A percentile compares a stretch with the other conserved stretches of the same genome.
Evolutionary conservation across 345 rosid species (phyloP).

Genomic region (Cardamine chenopodiifolia): DNA sequence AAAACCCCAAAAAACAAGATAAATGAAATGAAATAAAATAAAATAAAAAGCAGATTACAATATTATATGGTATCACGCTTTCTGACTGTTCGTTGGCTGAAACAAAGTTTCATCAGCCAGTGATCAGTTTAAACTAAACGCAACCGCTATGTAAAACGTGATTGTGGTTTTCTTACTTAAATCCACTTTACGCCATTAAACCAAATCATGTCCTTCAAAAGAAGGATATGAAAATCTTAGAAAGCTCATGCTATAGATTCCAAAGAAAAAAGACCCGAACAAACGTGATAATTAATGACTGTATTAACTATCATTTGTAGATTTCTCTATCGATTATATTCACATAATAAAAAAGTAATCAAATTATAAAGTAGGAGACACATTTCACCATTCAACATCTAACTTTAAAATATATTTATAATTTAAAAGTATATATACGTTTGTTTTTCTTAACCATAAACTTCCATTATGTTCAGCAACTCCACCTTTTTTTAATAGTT

Average conservation of each 20-base stretch:
- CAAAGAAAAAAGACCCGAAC: not conserved
- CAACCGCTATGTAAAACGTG: not conserved
- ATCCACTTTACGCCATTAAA: not conserved
- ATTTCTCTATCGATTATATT: no score
- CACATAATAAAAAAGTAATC: not conserved
- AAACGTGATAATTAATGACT: not conserved
- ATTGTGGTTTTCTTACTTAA: not conserved
- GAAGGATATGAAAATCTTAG: not conserved
- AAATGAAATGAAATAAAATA: not conserved
- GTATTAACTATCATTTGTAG: not conserved
- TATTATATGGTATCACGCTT: not conserved
- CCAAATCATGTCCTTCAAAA: not conserved
- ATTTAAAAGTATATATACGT: not conserved
- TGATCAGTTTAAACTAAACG: not conserved
- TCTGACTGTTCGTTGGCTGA: not conserved
- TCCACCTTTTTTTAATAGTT: no score
- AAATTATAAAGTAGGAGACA: not conserved
- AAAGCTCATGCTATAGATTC: not conserved
- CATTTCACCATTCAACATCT: not conserved
- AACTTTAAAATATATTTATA: no score
- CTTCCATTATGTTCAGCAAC: not conserved
- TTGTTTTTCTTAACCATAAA: not conserved
- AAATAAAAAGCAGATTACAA: not conserved
- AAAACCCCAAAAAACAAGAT: not conserved
- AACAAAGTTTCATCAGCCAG: not conserved